These are phyloP conservation scores for Phytopythium litorale DNA, from an alignment of 352 stramenopile genomes.

Conservation along the genomic window DNA sequence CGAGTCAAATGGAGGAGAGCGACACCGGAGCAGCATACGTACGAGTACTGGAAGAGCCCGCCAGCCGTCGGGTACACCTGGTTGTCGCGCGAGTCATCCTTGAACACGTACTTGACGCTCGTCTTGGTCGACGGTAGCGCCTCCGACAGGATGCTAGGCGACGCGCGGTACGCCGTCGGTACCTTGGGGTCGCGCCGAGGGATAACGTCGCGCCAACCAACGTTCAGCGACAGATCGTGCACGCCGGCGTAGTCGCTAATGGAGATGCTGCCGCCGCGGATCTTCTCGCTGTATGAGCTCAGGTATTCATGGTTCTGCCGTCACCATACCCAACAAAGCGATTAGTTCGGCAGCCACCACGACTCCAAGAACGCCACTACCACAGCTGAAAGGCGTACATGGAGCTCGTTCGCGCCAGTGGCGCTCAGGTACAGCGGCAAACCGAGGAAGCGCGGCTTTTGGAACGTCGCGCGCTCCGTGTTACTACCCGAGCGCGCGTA, in stretches of 20 bases:
- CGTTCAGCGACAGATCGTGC: constrained; percentile 82
- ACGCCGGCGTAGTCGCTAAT: constrained; percentile 85
- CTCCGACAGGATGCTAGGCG: constrained; percentile 88
- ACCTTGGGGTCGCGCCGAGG: constrained; percentile 80
- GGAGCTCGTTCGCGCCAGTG: constrained; percentile 75
- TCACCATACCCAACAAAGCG: background rate
- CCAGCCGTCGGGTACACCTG: constrained; percentile 81
- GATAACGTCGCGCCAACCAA: constrained; percentile 86
- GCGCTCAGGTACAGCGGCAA: constrained; percentile 77
- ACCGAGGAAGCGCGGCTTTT: constrained; percentile 85
- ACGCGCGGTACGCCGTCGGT: constrained; percentile 86
- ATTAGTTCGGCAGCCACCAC: background rate
- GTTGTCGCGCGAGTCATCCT: constrained; percentile 86
- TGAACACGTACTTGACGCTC: constrained; percentile 92
- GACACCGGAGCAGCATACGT: constrained; percentile 10
- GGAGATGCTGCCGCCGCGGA: constrained; percentile 76
- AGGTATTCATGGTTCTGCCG: constrained; percentile 76
- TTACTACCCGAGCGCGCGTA: constrained; percentile 86
- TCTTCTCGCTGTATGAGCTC: constrained; percentile 89
- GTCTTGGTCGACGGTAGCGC: constrained; percentile 89
- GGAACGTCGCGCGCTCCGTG: constrained; percentile 77
- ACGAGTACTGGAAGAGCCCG: constrained; percentile 89
- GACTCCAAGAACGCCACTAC: background rate
- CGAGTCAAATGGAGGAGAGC: background rate
- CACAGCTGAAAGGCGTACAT: constrained; percentile 23